A percentile compares a stretch with the other conserved stretches of the same genome.
Evolutionary conservation across 2,329 filamentous ascomycete genomes (phyloP).

Genomic region (Colletotrichum horii): DNA sequence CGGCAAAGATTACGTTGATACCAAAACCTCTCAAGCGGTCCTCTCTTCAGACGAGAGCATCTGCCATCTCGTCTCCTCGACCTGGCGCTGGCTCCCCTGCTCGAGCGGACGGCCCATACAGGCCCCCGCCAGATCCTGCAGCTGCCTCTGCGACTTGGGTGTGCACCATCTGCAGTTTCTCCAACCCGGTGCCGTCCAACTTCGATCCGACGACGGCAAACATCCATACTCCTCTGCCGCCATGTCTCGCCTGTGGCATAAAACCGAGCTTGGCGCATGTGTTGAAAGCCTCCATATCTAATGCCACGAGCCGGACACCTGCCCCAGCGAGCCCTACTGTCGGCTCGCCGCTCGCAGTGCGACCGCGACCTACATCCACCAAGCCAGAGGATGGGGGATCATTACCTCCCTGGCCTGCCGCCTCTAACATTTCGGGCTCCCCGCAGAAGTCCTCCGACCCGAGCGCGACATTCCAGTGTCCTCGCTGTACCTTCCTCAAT

Average conservation of each 20-base stretch:
- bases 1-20: slow-evolving; percentile 87
- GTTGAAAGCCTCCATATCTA: slow-evolving; percentile 84
- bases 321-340: slow-evolving; percentile 25
- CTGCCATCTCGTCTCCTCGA: slow-evolving; percentile 50
- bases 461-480: slow-evolving; percentile 67
- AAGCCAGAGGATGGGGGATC: slow-evolving; percentile 1
- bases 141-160: slow-evolving; percentile 82
- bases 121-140: slow-evolving; percentile 48
- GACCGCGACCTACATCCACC: background rate
- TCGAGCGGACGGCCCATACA: slow-evolving; percentile 46
- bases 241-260: slow-evolving; percentile 92
- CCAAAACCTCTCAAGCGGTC: slow-evolving; percentile 78
- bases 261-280: slow-evolving; percentile 85
- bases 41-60: slow-evolving; percentile 59
- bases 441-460: slow-evolving; percentile 29
- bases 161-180: slow-evolving; percentile 94
- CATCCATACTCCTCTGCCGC: slow-evolving; percentile 78
- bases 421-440: slow-evolving; percentile 21
- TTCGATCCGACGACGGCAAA: slow-evolving; percentile 87
- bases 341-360: slow-evolving; percentile 23
- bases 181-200: slow-evolving; percentile 90
- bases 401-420: slow-evolving; percentile 16
- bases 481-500: slow-evolving; percentile 92
- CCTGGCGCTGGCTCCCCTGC: slow-evolving; percentile 52
- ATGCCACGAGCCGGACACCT: slow-evolving; percentile 63